Evolutionary conservation across 192 early-diverging fungal species (phyloP), one percentile per base, ranked within the genome.

Genomic region (Funneliformis geosporum): DNA sequence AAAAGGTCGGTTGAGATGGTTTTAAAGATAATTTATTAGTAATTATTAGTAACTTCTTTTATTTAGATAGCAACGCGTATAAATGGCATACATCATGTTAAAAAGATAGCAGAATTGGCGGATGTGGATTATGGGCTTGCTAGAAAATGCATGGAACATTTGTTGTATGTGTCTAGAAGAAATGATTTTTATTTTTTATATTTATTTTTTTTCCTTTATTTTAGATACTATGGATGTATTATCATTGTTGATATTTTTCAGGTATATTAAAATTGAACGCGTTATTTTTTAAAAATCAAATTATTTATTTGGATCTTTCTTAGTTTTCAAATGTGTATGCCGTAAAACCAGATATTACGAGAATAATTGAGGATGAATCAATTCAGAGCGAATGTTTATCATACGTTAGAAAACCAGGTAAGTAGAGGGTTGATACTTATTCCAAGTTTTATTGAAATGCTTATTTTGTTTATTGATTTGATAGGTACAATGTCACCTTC

Each of bases 191-290:
- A n/a, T n/a, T n/a, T 21, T 59, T 46, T 5, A 44, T 88, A 9
- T 33, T 67, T 28, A 25, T 42, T 68, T 73, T 11, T 11, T 74
- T 83, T 68, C 21, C 44, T 67, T 47, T 42, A 5, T 60, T 64
- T 40, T 77, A 94, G 93, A 44, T 94, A 94, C 83, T 98, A 95
- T 82, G 96, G 96, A 8, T 97, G 95, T 78, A 93, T 98, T 38
- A 90, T 89, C 43, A 80, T 98, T 84, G 90, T 94, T 6, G 96
- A 98, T 76, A 92, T 99, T 25, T 98, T 98, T 83, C 95, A 98
- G 90, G 77, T 79, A 38, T 10, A 2, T 27, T 47, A 6, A 55
- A 33, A 59, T 55, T 60, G 7, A 7, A 40, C 14, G 3, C 27
- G 7, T 50, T 60, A 23, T 9, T 33, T 73, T 73, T 18, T 73